Evolutionary conservation across 192 early-diverging fungal genomes (phyloP), one percentile per base, ranked within the genome.

Genomic region (Allomyces macrogynus): DNA sequence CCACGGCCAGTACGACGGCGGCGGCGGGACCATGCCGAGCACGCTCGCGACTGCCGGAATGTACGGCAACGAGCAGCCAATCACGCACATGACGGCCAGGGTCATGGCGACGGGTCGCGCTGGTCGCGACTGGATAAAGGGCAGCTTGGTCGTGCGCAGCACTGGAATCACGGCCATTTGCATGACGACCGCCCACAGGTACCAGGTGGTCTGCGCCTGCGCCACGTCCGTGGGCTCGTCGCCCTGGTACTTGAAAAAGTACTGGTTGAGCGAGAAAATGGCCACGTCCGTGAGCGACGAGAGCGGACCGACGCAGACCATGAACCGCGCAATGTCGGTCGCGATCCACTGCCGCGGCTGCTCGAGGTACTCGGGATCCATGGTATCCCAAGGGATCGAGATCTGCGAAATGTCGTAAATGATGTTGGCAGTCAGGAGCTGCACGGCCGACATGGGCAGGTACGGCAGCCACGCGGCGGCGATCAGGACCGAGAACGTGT

Each of bases 381-480:
- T 70, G 44, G 65, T 65, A 63, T 81, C 79, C 73, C 73, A 81
- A 3, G 78, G 77, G 43, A 77, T 73, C 12, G 72, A 64, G 11
- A 67, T 74, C 64, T 80, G 78, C 10, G 77, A 79, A 44, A 79
- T 54, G 42, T 81, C 76, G 67, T 80, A 80, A 9, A 81, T 63
- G 23, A 81, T 57, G 62, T 79, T 81, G 44, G 77, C 73, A 18
- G 69, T 57, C 42, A 81, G 60, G 23, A 79, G 62, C 61, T 79
- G 77, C 63, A 74, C 66, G 14, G 77, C 64, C 10, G 61, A 43
- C 77, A 81, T 81, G 11, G 79, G 78, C 18, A 69, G 64, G 69
- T 79, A 81, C 18, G 78, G 79, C 18, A 81, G 64, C 79, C 79
- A 81, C 16, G 70, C 67, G 4, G 76, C 71, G 23, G 79, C 77